phyloP scores from a whole-genome alignment of 2,329 filamentous ascomycete genomes.

The Mycocentrospora acerina region DNA sequence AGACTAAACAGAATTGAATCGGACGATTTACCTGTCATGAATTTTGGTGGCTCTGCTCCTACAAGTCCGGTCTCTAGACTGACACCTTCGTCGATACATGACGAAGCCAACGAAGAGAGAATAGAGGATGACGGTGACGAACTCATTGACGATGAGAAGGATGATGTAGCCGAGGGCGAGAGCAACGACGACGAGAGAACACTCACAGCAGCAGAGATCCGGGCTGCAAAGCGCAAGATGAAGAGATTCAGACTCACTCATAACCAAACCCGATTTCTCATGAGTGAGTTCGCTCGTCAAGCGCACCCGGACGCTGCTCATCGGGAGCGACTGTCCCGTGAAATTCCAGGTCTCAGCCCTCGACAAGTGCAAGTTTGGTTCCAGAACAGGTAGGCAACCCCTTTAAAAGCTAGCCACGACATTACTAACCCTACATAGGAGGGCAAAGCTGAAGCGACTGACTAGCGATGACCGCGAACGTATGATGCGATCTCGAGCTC shows the following conservation, averaged over 20 bases:
- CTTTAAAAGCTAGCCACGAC: not conserved
- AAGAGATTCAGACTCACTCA: conserved; percentile 88
- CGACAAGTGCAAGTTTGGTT: conserved; percentile 98
- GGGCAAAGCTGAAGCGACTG: conserved; percentile 63
- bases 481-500: conserved; percentile 60
- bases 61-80: conserved; percentile 49
- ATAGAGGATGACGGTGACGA: conserved; percentile 43
- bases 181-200: conserved; percentile 36
- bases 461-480: conserved; percentile 63
- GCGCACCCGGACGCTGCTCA: conserved; percentile 92
- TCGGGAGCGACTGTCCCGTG: conserved; percentile 79
- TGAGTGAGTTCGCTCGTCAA: conserved; percentile 96
- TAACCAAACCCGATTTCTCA: conserved; percentile 94
- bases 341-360: conserved; percentile 88
- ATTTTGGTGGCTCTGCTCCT: conserved; percentile 48
- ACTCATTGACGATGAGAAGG: conserved; percentile 43
- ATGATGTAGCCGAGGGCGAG: conserved; percentile 31
- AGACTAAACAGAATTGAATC: conserved; percentile 40
- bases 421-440: conserved; percentile 42
- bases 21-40: conserved; percentile 37
- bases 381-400: conserved; percentile 78
- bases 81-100: conserved; percentile 48
- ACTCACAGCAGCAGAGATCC: conserved; percentile 52
- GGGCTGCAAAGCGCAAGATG: conserved; percentile 58
- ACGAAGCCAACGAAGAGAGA: conserved; percentile 37